Percentiles rank a stretch among this genome's conserved stretches.
Conservation (phyloP, 441 rosid species). For the Syzygium malaccense region DNA sequence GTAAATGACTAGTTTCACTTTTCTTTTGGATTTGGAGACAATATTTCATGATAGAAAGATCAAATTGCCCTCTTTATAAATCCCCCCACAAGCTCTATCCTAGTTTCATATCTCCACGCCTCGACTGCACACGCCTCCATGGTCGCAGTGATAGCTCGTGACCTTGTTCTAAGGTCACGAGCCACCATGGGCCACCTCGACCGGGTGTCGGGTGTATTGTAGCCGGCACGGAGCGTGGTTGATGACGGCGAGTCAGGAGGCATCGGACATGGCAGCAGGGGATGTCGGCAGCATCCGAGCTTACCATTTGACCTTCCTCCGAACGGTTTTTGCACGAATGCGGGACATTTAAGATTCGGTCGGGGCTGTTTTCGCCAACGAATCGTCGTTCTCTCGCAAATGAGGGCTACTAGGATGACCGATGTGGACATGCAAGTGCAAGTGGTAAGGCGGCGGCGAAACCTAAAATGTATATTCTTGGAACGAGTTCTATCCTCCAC, state of each 20-base stretch:
- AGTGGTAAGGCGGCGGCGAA: not conserved
- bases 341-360: no score
- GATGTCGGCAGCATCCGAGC: no score
- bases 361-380: no score
- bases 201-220: not conserved
- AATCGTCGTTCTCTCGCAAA: no score
- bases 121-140: not conserved
- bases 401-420: no score
- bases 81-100: not conserved
- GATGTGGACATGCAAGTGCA: not conserved
- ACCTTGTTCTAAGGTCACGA: not conserved
- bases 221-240: no score
- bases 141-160: not conserved
- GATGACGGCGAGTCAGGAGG: no score
- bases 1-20: not conserved
- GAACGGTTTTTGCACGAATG: no score
- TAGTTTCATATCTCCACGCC: not conserved
- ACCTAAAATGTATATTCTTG: not conserved
- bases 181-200: not conserved
- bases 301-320: no score
- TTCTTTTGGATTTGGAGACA: rapidly evolving
- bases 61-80: no score
- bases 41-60: not conserved
- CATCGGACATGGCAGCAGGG: no score
- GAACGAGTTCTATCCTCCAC: not conserved